phyloP scores from a whole-genome alignment of 441 rosid species.

The Pelargonium cotyledonis region DNA sequence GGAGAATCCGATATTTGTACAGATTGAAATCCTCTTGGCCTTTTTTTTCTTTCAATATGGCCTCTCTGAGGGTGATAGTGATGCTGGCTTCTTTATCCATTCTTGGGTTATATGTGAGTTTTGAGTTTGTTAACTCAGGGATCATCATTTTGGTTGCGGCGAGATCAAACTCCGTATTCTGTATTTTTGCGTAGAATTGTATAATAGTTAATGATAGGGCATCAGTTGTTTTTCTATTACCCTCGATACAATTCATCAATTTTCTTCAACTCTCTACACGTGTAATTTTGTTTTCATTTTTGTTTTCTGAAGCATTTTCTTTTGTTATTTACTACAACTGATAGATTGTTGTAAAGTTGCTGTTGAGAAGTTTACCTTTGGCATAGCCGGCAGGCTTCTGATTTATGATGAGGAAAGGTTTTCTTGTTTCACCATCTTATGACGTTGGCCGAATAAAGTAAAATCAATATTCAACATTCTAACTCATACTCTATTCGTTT shows the following conservation, averaged over 20 bases:
- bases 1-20: slow-evolving; percentile 24
- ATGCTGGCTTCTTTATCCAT: slow-evolving; percentile 31
- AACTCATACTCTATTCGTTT: too few relatives aligned
- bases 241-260: neutral
- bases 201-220: too few relatives aligned
- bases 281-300: neutral
- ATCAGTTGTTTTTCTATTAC: neutral
- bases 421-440: too few relatives aligned
- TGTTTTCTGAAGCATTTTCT: too few relatives aligned
- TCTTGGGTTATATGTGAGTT: slow-evolving; percentile 14
- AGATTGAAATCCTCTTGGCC: slow-evolving; percentile 20
- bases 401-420: too few relatives aligned
- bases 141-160: slow-evolving; percentile 3
- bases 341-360: slow-evolving; percentile 16
- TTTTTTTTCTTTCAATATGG: slow-evolving; percentile 6
- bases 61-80: slow-evolving; percentile 16
- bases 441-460: too few relatives aligned
- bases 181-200: slow-evolving; percentile 6
- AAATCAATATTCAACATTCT: too few relatives aligned
- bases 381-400: neutral
- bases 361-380: slow-evolving; percentile 14
- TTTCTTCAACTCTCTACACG: slow-evolving; percentile 27
- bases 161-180: slow-evolving; percentile 7
- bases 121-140: neutral
- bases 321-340: too few relatives aligned